Base-by-base conservation (phyloP, 2,329 filamentous ascomycete genomes). In the Aspergillus caelatus region DNA sequence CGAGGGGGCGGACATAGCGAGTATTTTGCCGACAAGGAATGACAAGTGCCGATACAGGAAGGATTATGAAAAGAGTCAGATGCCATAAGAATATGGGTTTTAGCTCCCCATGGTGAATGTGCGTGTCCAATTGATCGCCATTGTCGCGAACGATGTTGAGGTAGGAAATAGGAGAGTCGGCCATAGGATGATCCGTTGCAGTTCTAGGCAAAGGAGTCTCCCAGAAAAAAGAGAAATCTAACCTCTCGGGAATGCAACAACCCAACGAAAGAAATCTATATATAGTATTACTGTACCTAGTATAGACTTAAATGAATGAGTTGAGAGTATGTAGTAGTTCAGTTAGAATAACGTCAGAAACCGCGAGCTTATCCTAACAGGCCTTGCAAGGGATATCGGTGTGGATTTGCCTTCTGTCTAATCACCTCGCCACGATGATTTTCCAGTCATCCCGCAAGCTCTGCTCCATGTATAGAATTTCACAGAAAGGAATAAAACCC, bases 31-130 rank as follows among this genome's bases (percentile, higher is more conserved):
- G 76, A 64, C 83, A 80, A n/a, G 84, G 82, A 58, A 87, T 75
- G 8, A 85, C 72, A 19, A 88, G 77, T 61, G 84, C 85, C 12
- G 80, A 60, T n/a, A 86, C 71, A 8, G 84, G 71, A 39, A 80
- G 64, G 26, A 69, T 60, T 14, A 73, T 63, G 34, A 75, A 71
- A 2, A 72, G 41, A 28, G 77, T 48, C n/a, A 74, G 63, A 60
- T 77, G 73, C 58, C 75, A 79, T n/a, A 80, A 63, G 12, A 80
- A 70, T 1, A 79, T 62, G 5, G 77, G 77, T 26, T 72, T 73
- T 23, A 70, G 71, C 11, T 70, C 59, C 26, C 77, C 76, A 41
- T 70, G 62, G 41, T 70, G 65, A 16, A 78, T 58, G 6, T 71
- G 62, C 5, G 61, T 46, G 12, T 77, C 69, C 19, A 77, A 66